A percentile compares a stretch with the other conserved stretches of the same genome.
phyloP scores from a whole-genome alignment of 306 rosid species.

The Sesbania bispinosa region DNA sequence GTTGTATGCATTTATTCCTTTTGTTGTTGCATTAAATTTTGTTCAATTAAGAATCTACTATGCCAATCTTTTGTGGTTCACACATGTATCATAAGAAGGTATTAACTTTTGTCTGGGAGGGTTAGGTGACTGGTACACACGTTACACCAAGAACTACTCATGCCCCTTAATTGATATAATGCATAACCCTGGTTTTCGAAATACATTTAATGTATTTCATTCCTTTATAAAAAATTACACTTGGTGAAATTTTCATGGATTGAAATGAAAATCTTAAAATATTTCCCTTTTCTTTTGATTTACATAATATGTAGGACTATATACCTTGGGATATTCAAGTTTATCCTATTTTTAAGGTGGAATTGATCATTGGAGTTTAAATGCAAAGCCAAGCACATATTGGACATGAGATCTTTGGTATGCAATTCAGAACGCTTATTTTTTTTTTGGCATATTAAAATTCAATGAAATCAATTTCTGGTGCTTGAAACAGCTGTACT shows the following conservation, averaged over 20 bases:
- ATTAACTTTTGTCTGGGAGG: background rate
- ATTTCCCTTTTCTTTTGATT: background rate
- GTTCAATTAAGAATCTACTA: too few relatives aligned
- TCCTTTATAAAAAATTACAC: background rate
- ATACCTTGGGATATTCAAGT: background rate
- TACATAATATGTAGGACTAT: background rate
- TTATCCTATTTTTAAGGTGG: slow-evolving; percentile 2
- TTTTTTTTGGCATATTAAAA: background rate
- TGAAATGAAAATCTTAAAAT: background rate
- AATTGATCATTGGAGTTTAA: background rate
- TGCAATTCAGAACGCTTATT: slow-evolving; percentile 3
- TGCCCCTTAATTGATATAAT: background rate
- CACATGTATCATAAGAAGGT: background rate
- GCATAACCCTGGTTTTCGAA: background rate
- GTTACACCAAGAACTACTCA: background rate
- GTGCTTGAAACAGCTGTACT: background rate
- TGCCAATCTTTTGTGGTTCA: too few relatives aligned
- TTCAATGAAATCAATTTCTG: background rate
- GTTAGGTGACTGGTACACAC: background rate
- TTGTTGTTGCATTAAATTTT: too few relatives aligned
- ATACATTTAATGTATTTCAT: background rate
- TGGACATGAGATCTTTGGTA: background rate
- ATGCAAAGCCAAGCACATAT: slow-evolving; percentile 12
- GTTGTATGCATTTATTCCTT: too few relatives aligned
- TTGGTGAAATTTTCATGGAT: background rate